phyloP scores from a whole-genome alignment of 2,329 filamentous ascomycete genomes.

The Colletotrichum navitas region DNA sequence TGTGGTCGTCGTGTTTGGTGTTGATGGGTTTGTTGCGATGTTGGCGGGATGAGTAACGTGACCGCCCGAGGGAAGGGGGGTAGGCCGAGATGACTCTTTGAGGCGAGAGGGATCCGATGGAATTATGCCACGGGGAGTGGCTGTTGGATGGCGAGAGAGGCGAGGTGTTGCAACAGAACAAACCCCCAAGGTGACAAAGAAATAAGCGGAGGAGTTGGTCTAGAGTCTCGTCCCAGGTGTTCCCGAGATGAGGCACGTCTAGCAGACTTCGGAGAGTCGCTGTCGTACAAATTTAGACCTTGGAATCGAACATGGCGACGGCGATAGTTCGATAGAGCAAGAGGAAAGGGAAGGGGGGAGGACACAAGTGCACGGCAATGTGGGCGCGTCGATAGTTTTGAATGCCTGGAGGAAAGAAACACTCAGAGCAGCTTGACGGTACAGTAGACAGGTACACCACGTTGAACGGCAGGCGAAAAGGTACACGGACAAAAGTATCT shows the following conservation, averaged over 20 bases:
- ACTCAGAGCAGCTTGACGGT: constrained; percentile 13
- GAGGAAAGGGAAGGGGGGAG: constrained; percentile 53
- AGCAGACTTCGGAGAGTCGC: constrained; percentile 70
- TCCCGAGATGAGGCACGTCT: constrained; percentile 43
- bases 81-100: constrained; percentile 39
- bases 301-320: constrained; percentile 67
- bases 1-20: constrained; percentile 29
- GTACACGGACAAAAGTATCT: constrained; percentile 10
- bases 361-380: constrained; percentile 46
- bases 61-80: constrained; percentile 20
- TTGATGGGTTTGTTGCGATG: constrained; percentile 28
- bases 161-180: constrained; percentile 38
- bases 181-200: constrained; percentile 43
- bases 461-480: background rate
- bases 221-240: constrained; percentile 47
- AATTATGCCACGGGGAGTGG: constrained; percentile 42
- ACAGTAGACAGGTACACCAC: constrained; percentile 3
- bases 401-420: constrained; percentile 44
- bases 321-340: constrained; percentile 61
- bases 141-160: constrained; percentile 37
- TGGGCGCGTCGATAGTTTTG: constrained; percentile 53
- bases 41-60: constrained; percentile 38
- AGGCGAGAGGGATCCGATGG: constrained; percentile 39
- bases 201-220: constrained; percentile 52
- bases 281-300: constrained; percentile 63